Conservation (phyloP, 2,329 filamentous ascomycete species). For the Fusarium coicis region DNA sequence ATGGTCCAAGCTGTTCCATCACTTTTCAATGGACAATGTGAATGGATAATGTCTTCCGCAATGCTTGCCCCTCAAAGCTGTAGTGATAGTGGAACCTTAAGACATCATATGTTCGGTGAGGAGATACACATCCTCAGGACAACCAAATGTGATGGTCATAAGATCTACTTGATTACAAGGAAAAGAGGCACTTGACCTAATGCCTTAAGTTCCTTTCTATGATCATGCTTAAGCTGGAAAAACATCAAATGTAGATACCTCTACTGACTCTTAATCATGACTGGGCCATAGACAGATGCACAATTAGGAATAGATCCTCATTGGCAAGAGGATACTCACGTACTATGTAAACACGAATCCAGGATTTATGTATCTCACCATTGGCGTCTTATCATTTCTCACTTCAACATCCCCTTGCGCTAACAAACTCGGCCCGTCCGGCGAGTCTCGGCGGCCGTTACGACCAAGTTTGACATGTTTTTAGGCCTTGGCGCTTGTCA, state of each 20-base stretch:
- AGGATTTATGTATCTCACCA: slow-evolving; percentile 7
- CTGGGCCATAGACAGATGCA: not conserved
- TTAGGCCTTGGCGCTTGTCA: slow-evolving; percentile 25
- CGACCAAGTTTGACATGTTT: slow-evolving; percentile 20
- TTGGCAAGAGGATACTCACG: not conserved
- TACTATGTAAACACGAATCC: slow-evolving; percentile 8
- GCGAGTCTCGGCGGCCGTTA: slow-evolving; percentile 34
- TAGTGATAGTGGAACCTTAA: slow-evolving; percentile 12
- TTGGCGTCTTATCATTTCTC: slow-evolving; percentile 10
- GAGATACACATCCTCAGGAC: not conserved
- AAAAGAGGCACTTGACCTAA: not conserved
- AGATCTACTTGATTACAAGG: not conserved
- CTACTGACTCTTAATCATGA: not conserved
- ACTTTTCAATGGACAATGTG: not conserved
- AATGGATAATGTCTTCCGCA: not conserved
- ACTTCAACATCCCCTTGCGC: slow-evolving; percentile 14
- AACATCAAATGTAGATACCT: slow-evolving; percentile 1
- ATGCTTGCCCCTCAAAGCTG: not conserved
- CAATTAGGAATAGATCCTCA: not conserved
- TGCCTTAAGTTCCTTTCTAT: not conserved
- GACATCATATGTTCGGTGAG: not conserved
- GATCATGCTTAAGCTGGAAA: not conserved
- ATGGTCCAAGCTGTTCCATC: not conserved
- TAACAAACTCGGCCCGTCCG: slow-evolving; percentile 32
- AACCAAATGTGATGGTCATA: not conserved